These are phyloP conservation scores for Paramecium octaurelia DNA, from an alignment of 73 alveolate species.

Conservation along the genomic window DNA sequence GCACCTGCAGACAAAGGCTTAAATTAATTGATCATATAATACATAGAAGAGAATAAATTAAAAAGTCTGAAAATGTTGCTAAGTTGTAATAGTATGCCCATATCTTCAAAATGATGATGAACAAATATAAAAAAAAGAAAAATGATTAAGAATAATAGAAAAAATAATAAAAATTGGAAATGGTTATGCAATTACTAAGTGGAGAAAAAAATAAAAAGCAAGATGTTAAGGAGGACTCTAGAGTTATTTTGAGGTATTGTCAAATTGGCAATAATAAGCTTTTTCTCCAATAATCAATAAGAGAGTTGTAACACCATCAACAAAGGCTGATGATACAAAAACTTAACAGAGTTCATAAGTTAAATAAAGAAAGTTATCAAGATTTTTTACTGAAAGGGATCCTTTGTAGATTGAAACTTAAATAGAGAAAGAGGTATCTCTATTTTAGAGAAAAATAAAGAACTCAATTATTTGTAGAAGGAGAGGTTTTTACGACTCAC, in stretches of 20 bases:
- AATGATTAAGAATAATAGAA: neutral
- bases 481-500: neutral
- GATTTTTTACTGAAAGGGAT: constrained; percentile 42
- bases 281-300: neutral
- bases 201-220: neutral
- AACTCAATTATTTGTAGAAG: neutral
- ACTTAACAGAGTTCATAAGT: neutral
- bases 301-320: neutral
- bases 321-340: neutral
- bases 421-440: neutral
- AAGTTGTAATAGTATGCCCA: neutral
- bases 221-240: neutral
- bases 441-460: neutral
- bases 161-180: neutral
- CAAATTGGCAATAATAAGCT: neutral
- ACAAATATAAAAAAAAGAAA: neutral
- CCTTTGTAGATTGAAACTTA: neutral
- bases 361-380: neutral
- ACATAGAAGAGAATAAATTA: constrained; percentile 30
- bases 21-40: constrained; percentile 9
- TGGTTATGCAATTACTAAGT: neutral
- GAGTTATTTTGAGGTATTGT: neutral
- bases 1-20: neutral
- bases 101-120: neutral
- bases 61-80: neutral